These are phyloP conservation scores for Arthroderma sp. DNA, from an alignment of 2,329 filamentous ascomycete species.

Conservation along the genomic window DNA sequence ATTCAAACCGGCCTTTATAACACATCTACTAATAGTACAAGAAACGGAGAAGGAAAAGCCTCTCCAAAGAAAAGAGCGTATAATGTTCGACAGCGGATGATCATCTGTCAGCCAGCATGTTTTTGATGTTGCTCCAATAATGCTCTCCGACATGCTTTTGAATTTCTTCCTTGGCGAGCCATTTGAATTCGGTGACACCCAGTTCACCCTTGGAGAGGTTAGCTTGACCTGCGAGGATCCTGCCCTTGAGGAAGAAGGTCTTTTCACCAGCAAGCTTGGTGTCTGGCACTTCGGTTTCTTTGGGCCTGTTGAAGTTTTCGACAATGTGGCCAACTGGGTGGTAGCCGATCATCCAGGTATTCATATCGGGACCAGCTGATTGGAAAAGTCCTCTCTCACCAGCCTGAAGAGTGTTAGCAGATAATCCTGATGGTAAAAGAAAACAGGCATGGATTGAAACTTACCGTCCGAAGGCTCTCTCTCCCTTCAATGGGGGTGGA, in stretches of 20 bases:
- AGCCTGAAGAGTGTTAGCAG: constrained; percentile 41
- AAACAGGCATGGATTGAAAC: constrained; percentile 18
- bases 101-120: constrained; percentile 72
- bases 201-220: constrained; percentile 52
- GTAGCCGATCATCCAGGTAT: constrained; percentile 92
- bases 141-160: constrained; percentile 48
- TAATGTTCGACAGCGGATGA: neutral
- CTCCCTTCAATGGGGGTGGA: constrained; percentile 52
- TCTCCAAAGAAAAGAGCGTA: too few relatives aligned
- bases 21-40: neutral
- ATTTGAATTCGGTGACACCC: constrained; percentile 72
- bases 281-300: constrained; percentile 24
- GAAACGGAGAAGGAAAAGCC: neutral
- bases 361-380: constrained; percentile 86
- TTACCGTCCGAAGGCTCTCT: constrained; percentile 73
- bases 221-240: constrained; percentile 95
- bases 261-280: constrained; percentile 53
- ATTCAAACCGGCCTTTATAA: too few relatives aligned
- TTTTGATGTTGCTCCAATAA: constrained; percentile 64
- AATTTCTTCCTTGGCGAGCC: constrained; percentile 84
- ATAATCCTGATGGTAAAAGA: neutral
- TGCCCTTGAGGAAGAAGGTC: constrained; percentile 88
- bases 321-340: constrained; percentile 74
- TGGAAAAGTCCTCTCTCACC: constrained; percentile 66
- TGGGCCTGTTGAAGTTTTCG: constrained; percentile 39